Evolutionary conservation across 176 grass and related monocot species (phyloP), one percentile per base, ranked within the genome.

Genomic region (Eremochloa ophiuroides): DNA sequence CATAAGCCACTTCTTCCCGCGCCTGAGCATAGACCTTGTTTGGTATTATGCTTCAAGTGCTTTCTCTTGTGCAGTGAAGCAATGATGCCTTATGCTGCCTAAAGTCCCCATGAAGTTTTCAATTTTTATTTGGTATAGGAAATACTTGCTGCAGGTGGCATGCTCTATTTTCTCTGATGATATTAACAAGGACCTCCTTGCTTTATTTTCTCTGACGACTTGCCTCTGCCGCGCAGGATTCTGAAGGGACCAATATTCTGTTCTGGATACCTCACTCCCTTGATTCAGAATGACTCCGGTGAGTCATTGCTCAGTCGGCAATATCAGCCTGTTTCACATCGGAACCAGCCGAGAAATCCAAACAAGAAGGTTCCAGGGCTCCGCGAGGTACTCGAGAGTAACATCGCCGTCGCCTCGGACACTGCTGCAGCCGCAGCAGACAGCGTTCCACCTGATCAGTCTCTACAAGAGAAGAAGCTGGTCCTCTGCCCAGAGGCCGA

Each of bases 201-300:
- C 7, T 29, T 41, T 59, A 26, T 26, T 66, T 77, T 37, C 27
- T 40, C 65, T 82, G 43, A 82, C 12, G 7, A 16, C 39, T 15
- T 66, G 7, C 47, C 48, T 78, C 35, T 18, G 3, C 23, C 18
- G 50, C 34, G 1, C 79, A 90, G 83, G 78, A 6, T 86, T 72
- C 79, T 78, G 13, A 66, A 86, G 38, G 38, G 76, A 34, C 22
- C 23, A n/a, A 73, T 17, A 74, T 73, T 90, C 65, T 78, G 70
- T 33, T 9, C 17, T 40, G 85, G 38, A 25, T 60, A 61, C 41
- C 4, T 47, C 37, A 69, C 16, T 37, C 47, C 66, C 60, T 61
- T 22, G 66, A 87, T 84, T 89, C 78, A 95, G 47, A 46, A 99
- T 99, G 96, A 90, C 77, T 4, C 93, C 91, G 17, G 79, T 90